Evolutionary conservation across 352 stramenopile species (phyloP), one percentile per base, ranked within the genome.

Genomic region (Pythium phragmiticola): DNA sequence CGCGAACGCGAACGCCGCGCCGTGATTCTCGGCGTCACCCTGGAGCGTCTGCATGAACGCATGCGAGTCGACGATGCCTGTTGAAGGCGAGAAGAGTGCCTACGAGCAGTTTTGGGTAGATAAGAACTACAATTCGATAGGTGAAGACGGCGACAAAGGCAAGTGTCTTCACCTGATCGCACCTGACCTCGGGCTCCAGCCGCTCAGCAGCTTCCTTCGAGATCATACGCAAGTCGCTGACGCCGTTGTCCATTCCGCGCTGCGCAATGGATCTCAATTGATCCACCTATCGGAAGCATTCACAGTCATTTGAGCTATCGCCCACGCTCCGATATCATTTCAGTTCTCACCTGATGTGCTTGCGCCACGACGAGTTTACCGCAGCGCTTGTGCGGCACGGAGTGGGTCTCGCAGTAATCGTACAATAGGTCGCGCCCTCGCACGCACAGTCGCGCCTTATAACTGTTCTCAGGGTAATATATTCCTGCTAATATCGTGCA

Each of bases 331-430:
- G 34, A 39, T 39, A 39, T 9, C 34, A 39, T 39, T 39, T 9
- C 7, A 46, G 17, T 12, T 9, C 14, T 7, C 33, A 60, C 60
- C 51, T 98, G 82, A 21, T 83, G 61, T 41, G 70, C 53, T 17
- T 92, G 74, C 2, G 89, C 96, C 4, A 99, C 96, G 62, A 99
- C 88, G 19, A 99, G 71, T 72, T 99, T 99, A 13, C 96, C 96
- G 72, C 88, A 98, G 33, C 84, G 76, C n/a, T 76, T 65, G 63
- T 92, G 78, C 2, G 84, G 74, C 43, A 99, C 88, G 19, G 68
- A 45, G 43, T 89, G 84, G 33, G 90, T 78, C 3, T 80, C 49
- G 63, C 95, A 98, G 71, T 98, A 99, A 0, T 85, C 74, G 67
- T 98, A 98, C 14, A 99, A 76, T 47, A 91, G 60, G 21, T 90